Conservation (phyloP, 768 basidiomycete species). For the Tricholoma saponaceum region DNA sequence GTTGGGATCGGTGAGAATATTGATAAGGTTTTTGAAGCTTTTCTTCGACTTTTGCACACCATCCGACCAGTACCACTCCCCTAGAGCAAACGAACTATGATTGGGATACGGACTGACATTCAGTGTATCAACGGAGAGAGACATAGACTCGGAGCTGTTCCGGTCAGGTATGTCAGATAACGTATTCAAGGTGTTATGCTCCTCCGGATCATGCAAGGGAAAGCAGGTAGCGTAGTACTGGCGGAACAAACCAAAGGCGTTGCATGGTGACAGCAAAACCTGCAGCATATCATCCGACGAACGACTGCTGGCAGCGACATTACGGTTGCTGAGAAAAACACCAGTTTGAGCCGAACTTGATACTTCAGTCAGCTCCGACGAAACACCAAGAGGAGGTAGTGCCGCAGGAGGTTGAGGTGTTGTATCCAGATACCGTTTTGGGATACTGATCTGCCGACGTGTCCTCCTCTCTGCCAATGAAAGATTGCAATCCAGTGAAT, state of each 20-base stretch:
- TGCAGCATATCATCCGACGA: no score
- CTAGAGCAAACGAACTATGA: slow-evolving; percentile 9
- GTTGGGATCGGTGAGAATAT: slow-evolving; percentile 4
- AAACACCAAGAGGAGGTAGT: not conserved
- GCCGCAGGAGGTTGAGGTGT: not conserved
- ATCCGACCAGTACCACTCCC: slow-evolving; percentile 17
- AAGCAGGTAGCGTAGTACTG: not conserved
- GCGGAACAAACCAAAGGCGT: slow-evolving; percentile 3
- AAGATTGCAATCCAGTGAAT: not conserved
- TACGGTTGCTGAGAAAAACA: no score
- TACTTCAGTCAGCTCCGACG: not conserved
- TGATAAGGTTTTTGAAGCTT: slow-evolving; percentile 10
- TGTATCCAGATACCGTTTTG: not conserved
- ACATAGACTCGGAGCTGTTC: no score
- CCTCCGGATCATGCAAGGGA: slow-evolving; percentile 7
- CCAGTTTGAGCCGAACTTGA: no score
- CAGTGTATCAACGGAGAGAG: no score
- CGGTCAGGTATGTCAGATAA: not conserved
- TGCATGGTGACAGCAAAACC: not conserved
- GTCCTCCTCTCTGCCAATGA: not conserved
- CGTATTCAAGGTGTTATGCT: not conserved
- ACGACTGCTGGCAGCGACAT: no score
- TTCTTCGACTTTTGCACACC: slow-evolving; percentile 15
- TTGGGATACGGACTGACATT: slow-evolving; percentile 14
- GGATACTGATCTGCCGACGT: not conserved